Percentiles rank a stretch among this genome's conserved stretches.
phyloP scores from a whole-genome alignment of 2,329 filamentous ascomycete genomes.

The Eutypella sp. region DNA sequence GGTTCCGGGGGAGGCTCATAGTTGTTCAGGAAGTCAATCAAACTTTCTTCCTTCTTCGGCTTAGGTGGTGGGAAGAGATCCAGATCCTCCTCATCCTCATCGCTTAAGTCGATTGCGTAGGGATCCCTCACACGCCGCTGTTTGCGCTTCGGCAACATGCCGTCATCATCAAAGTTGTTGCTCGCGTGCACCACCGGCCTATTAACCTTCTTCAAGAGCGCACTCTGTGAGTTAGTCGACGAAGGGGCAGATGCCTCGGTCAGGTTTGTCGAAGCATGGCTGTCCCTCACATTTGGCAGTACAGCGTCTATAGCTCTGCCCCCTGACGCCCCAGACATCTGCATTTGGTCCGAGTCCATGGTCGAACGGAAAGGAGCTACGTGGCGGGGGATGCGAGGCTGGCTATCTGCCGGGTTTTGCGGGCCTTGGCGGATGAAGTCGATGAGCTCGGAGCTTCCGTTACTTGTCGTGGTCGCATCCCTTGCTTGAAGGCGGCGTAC shows the following conservation, averaged over 20 bases:
- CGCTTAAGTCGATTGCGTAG: constrained; percentile 83
- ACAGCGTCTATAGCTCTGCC: constrained; percentile 53
- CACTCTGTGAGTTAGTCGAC: constrained; percentile 70
- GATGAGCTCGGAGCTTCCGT: constrained; percentile 80
- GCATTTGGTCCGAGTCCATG: constrained; percentile 73
- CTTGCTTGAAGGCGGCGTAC: constrained; percentile 64
- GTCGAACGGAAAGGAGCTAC: constrained; percentile 81
- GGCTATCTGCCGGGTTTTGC: constrained; percentile 50
- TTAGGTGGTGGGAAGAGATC: constrained; percentile 38
- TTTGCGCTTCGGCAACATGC: constrained; percentile 64
- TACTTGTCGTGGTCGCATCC: constrained; percentile 57
- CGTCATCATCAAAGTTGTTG: constrained; percentile 43
- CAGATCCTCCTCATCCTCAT: constrained; percentile 60
- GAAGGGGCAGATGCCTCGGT: constrained; percentile 59
- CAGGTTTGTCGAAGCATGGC: constrained; percentile 51
- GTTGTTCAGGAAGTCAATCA: constrained; percentile 70
- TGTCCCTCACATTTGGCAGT: constrained; percentile 52
- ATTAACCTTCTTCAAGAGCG: constrained; percentile 48
- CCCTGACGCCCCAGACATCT: constrained; percentile 47
- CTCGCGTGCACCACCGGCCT: constrained; percentile 29
- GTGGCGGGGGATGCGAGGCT: constrained; percentile 72
- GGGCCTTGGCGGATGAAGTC: constrained; percentile 92
- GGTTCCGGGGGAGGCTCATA: constrained; percentile 59
- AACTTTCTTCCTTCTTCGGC: constrained; percentile 55
- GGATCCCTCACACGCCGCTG: constrained; percentile 78